Conservation (phyloP, 768 basidiomycete species). For the Termitomyces sp. region DNA sequence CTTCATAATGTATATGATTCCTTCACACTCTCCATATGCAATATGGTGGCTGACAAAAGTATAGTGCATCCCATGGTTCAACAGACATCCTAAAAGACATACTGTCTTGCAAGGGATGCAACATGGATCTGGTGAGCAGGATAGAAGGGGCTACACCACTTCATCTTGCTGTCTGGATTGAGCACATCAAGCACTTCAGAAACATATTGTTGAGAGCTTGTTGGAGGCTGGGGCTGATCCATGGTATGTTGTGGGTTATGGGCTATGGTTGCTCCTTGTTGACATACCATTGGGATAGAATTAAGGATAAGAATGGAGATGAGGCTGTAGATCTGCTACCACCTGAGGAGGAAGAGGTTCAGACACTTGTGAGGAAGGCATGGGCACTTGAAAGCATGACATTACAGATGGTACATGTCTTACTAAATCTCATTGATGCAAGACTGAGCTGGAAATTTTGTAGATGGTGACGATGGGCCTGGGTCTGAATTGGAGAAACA, state of each 20-base stretch:
- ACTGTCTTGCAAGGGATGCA: constrained; percentile 70
- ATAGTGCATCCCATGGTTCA: constrained; percentile 55
- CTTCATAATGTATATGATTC: constrained; percentile 61
- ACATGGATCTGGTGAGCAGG: constrained; percentile 75
- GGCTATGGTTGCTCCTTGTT: neutral
- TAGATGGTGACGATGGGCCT: constrained; percentile 23
- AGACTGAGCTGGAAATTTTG: neutral
- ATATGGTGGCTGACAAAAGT: neutral
- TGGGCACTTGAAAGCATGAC: constrained; percentile 58
- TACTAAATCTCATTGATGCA: neutral
- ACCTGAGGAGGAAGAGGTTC: constrained; percentile 45
- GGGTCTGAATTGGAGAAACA: constrained; percentile 33
- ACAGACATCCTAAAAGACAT: constrained; percentile 67
- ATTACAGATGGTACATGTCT: constrained; percentile 54
- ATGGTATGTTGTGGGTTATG: constrained; percentile 36
- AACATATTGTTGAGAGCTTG: constrained; percentile 55
- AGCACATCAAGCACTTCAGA: constrained; percentile 52
- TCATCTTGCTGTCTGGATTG: constrained; percentile 64
- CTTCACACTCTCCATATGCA: neutral
- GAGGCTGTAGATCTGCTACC: constrained; percentile 54
- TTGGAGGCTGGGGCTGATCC: constrained; percentile 80
- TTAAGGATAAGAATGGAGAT: constrained; percentile 68
- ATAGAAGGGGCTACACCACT: constrained; percentile 73
- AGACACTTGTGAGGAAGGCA: constrained; percentile 47
- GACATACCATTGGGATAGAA: constrained; percentile 33